Evolutionary conservation across 2,329 filamentous ascomycete species (phyloP).

Genomic region (Bipolaris gigantea): DNA sequence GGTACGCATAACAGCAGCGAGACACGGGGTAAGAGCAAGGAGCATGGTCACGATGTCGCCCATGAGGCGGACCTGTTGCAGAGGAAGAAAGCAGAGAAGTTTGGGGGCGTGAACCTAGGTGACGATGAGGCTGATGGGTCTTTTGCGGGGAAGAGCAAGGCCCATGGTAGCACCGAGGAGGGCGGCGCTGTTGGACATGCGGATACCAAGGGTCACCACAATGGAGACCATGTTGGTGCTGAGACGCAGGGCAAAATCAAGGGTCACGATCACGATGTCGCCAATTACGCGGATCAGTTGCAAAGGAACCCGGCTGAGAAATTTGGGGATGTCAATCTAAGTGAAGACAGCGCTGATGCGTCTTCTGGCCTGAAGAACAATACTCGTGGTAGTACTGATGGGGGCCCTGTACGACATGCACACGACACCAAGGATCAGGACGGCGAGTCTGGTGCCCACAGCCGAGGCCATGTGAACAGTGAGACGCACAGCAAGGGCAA

Average conservation of each 20-base stretch:
- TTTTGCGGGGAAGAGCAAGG: neutral
- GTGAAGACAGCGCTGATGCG: neutral
- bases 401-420: neutral
- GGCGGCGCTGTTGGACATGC: neutral
- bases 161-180: neutral
- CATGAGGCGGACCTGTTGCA: conserved; percentile 9
- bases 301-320: conserved; percentile 19
- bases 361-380: neutral
- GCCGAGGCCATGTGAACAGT: neutral
- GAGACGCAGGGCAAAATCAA: too few species aligned
- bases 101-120: conserved; percentile 11
- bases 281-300: conserved; percentile 5
- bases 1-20: neutral
- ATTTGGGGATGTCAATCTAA: conserved; percentile 15
- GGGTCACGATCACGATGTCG: neutral
- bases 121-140: neutral
- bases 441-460: neutral
- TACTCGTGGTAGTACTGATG: neutral
- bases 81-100: conserved; percentile 20
- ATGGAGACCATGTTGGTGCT: neutral
- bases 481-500: neutral
- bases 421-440: neutral
- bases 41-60: neutral
- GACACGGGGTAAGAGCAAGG: neutral
- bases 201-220: neutral